Evolutionary conservation across 164 flowering plant genomes (phyloP), one percentile per base, ranked within the genome.

Genomic region (Paratinospora sagittata): DNA sequence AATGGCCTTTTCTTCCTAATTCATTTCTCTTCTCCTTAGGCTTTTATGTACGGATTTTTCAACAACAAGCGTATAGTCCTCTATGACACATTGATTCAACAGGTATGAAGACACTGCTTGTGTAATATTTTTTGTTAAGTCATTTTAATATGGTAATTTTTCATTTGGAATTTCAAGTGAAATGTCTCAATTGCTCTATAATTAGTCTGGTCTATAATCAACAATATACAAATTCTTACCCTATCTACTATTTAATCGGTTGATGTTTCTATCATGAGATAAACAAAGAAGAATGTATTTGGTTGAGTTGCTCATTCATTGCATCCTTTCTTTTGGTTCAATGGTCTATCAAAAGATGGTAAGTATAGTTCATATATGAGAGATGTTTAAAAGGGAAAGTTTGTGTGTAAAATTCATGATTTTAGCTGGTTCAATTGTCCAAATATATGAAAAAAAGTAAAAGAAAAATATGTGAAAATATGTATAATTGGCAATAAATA

Each of bases 31-130:
- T 43, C 19, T 65, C 39, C 74, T 82, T 95, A 96, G 99, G 99
- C 99, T 63, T 96, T 93, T 74, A 96, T 96, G 99, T 96, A 96
- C 78, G 99, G 99, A 36, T 96, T 96, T 81, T 93, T 90, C 70
- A 96, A 91, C 57, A 96, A 93, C 85, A 96, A 96, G 85, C 86
- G 99, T 26, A 96, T 96, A 74, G 99, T 91, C 67, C 93, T 96
- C 41, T 93, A 89, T 81, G 99, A 96, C 79, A 96, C 99, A 34
- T 79, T 96, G 82, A 85, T 96, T 76, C 98, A 96, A 76, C 99
- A 96, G 97, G 99, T 96, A 24, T 66, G 78, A 27, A 63, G 5
- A 65, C 57, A n/a, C 66, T 55, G 23, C 55, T 67, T 68, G 39
- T 12, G 43, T 5, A 0, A 65, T 27, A n/a, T 16, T 24, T 12